phyloP scores from a whole-genome alignment of 1,139 yeast genomes.

The Saccharomycopsis hybrid region DNA sequence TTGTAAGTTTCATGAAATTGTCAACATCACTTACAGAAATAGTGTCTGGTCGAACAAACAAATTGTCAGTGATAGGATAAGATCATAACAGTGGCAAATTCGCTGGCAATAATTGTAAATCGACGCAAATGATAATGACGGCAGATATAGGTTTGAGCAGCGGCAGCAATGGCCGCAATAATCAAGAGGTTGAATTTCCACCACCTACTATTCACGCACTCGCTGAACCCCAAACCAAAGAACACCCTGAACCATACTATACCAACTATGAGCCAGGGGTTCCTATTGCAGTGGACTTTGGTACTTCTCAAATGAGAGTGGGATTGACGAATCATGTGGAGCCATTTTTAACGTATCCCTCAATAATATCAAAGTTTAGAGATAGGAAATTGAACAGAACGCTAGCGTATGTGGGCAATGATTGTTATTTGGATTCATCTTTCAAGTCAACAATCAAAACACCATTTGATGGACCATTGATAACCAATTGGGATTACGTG shows the following conservation, averaged over 20 bases:
- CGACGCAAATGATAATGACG: too few relatives aligned
- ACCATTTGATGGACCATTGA: slow-evolving; percentile 81
- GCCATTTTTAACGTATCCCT: slow-evolving; percentile 68
- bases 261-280: slow-evolving; percentile 44
- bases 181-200: slow-evolving; percentile 25
- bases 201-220: slow-evolving; percentile 48
- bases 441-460: slow-evolving; percentile 63
- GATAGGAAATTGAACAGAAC: slow-evolving; percentile 66
- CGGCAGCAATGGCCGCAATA: too few relatives aligned
- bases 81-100: too few relatives aligned
- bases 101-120: too few relatives aligned
- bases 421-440: slow-evolving; percentile 63
- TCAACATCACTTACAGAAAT: too few relatives aligned
- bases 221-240: slow-evolving; percentile 39
- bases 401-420: slow-evolving; percentile 77
- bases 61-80: too few relatives aligned
- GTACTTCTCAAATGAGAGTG: slow-evolving; percentile 61
- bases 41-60: too few relatives aligned
- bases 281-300: slow-evolving; percentile 82
- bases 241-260: slow-evolving; percentile 45
- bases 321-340: slow-evolving; percentile 51
- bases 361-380: slow-evolving; percentile 64
- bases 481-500: slow-evolving; percentile 89
- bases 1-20: too few relatives aligned
- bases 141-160: too few relatives aligned